Base-by-base conservation (phyloP, 2,329 filamentous ascomycete species). In the Xylariaceae sp. region DNA sequence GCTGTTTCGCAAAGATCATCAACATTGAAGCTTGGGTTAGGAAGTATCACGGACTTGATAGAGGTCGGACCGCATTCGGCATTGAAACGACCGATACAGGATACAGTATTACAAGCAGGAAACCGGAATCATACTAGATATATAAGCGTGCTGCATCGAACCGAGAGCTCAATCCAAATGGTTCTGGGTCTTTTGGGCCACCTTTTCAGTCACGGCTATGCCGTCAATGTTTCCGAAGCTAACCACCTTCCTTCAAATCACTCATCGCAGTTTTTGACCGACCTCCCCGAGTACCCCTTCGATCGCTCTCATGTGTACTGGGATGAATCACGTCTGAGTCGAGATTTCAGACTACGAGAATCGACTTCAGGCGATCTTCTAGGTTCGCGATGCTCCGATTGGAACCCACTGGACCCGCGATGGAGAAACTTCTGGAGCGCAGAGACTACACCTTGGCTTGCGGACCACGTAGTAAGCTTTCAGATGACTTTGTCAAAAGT, bases 361-460 rank as follows among this genome's bases (percentile, higher is more conserved):
- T 40, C 55, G 2, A 53, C 52, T 1, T 48, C 56, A 4, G 57
- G 63, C 5, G 59, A 64, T 22, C 56, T 60, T 3, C 56, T 69
- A 2, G 64, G 64, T 3, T 49, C 40, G 6, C 54, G 41, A 5
- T 42, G 51, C 8, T 23, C 49, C 3, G 61, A 63, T 19, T 59
- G 55, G 52, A 59, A 61, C 27, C 58, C 62, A 1, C 40, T 61
- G 8, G 53, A 59, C 3, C 63, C 64, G 3, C 46, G 54, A 7
- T 78, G 75, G 75, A 64, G 73, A 14, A 72, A 73, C 38, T 59
- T 72, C 16, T 59, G 75, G 8, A 62, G 64, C 0, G 42, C 69
- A 0, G 59, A 67, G 8, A 64, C 69, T 4, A 59, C 62, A 2
- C 69, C 70, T 0, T 78, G 75, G 75, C 50, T 76, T 5, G 56